phyloP scores from a whole-genome alignment of 73 alveolate genomes.

The Effrenium voratum region DNA sequence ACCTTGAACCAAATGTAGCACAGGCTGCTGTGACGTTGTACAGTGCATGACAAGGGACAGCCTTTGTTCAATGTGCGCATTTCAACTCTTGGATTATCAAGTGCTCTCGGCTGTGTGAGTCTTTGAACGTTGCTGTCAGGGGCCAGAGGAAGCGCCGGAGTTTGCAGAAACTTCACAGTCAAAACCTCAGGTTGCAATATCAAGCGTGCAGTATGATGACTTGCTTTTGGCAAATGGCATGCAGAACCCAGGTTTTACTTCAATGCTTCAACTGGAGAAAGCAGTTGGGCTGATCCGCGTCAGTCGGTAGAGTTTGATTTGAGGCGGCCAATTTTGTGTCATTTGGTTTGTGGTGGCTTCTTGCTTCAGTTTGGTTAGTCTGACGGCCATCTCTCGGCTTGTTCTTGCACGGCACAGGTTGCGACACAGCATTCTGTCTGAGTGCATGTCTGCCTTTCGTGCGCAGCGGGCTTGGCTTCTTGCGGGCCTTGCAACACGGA shows the following conservation, averaged over 20 bases:
- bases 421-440: slow-evolving; percentile 83
- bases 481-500: too few relatives aligned
- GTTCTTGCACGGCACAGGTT: not conserved
- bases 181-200: not conserved
- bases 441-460: slow-evolving; percentile 88
- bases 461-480: slow-evolving; percentile 22
- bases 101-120: too few relatives aligned
- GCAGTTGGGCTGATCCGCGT: slow-evolving; percentile 94
- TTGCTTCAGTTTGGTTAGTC: not conserved
- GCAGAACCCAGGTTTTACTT: slow-evolving; percentile 33
- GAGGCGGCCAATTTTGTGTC: not conserved
- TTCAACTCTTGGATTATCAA: too few relatives aligned
- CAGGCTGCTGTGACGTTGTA: too few relatives aligned
- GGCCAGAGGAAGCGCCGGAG: slow-evolving; percentile 92
- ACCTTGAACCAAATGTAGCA: too few relatives aligned
- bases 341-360: not conserved
- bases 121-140: not conserved
- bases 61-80: too few relatives aligned
- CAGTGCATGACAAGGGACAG: too few relatives aligned
- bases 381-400: too few relatives aligned
- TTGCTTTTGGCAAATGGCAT: not conserved
- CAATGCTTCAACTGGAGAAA: slow-evolving; percentile 91
- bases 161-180: slow-evolving; percentile 86
- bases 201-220: not conserved
- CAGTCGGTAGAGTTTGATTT: slow-evolving; percentile 87